Base-by-base conservation (phyloP, 202 grass and related monocot genomes). In the Musa balbisiana region DNA sequence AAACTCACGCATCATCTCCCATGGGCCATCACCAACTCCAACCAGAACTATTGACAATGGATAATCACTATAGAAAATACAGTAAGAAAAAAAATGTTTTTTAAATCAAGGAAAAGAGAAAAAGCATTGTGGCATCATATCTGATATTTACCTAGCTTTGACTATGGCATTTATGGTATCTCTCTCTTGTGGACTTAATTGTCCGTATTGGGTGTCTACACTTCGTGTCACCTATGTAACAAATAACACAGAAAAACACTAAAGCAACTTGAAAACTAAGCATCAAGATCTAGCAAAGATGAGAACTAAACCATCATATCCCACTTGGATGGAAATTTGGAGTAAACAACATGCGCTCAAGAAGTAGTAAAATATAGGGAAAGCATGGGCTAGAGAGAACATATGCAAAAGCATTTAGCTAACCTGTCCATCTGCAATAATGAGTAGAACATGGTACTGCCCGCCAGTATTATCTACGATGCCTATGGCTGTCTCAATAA, bases 1-100 rank as follows among this genome's bases (percentile, higher is more conserved):
- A 79, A 93, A 97, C 78, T 93, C 93, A 26, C 82, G 80, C 93
- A 97, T 97, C 90, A 97, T 97, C 71, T 91, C 90, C 93, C 93
- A 97, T 20, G 90, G 93, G 54, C 93, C 93, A 91, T 97, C 93
- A 49, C 93, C 93, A 64, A 97, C 93, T 81, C 93, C 93, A 70
- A 97, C 93, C 76, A 97, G 84, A 84, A 97, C 83, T 75, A 93
- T 93, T 78, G 93, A 97, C 81, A 97, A 86, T 11, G 93, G 93
- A 84, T 89, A 93, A 77, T 93, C 79, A 49, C 93, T 97, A 77
- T 49, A 88, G 63, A 72, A 64, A 83, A 72, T 60, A 60, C 56
- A 67, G 64, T 67, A 23, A 67, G 12, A 12, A 67, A 52, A 71
- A 71, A 16, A 51, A 20, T 52, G 4, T 52, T 11, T 72, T 24